Conservation (phyloP, 2,329 filamentous ascomycete species). For the Botryotinia convoluta region DNA sequence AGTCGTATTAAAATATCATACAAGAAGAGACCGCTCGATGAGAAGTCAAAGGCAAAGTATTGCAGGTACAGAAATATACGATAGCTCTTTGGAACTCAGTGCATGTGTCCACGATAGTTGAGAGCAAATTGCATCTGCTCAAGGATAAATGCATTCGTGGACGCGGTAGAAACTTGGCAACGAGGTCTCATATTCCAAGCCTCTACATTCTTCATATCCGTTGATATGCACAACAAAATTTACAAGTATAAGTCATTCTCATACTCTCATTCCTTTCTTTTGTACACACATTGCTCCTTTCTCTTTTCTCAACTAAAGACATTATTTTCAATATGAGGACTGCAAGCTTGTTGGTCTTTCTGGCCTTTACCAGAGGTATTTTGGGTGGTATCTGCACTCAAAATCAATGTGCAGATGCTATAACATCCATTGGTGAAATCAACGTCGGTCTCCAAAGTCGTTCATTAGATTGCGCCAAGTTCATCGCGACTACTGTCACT, state of each 20-base stretch:
- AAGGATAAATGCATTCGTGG: not conserved
- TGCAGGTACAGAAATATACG: not conserved
- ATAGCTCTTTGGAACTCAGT: not conserved
- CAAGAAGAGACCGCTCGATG: not conserved
- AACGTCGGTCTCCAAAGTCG: slow-evolving; percentile 9
- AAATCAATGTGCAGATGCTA: slow-evolving; percentile 11
- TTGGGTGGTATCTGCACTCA: not conserved
- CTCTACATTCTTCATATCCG: slow-evolving; percentile 15
- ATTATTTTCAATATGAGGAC: slow-evolving; percentile 17
- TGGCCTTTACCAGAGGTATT: slow-evolving; percentile 4
- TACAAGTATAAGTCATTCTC: slow-evolving; percentile 15
- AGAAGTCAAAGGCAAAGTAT: not conserved
- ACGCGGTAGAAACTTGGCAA: not conserved
- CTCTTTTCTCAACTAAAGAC: not conserved
- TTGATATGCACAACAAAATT: slow-evolving; percentile 9
- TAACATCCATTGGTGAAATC: slow-evolving; percentile 18
- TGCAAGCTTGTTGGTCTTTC: slow-evolving; percentile 9
- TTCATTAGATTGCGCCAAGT: slow-evolving; percentile 13
- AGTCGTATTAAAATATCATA: no score
- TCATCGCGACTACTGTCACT: slow-evolving; percentile 8
- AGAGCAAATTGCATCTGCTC: not conserved
- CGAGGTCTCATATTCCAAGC: not conserved
- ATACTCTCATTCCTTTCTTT: not conserved
- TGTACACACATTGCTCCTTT: not conserved
- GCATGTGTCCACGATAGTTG: no score